These are phyloP conservation scores for Alnus glutinosa DNA, from an alignment of 306 rosid species.

Conservation along the genomic window DNA sequence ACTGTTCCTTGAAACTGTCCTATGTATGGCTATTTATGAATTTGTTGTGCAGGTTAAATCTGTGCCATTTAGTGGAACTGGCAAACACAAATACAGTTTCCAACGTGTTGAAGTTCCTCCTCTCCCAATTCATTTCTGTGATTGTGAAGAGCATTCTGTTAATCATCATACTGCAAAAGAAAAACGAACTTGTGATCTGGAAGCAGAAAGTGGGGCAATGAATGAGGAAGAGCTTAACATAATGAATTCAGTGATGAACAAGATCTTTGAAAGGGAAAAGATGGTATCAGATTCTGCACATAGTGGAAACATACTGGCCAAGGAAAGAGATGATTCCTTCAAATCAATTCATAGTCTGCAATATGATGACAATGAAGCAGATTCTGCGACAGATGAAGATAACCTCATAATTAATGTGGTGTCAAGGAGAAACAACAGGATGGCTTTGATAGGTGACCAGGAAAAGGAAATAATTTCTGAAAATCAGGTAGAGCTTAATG, in stretches of 20 bases:
- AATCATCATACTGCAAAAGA: slow-evolving; percentile 32
- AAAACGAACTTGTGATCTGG: slow-evolving; percentile 23
- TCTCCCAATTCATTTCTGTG: slow-evolving; percentile 82
- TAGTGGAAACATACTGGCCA: slow-evolving; percentile 21
- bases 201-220: slow-evolving; percentile 48
- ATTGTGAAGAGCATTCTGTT: slow-evolving; percentile 81
- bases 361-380: slow-evolving; percentile 43
- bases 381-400: slow-evolving; percentile 58
- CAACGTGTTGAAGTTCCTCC: slow-evolving; percentile 68
- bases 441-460: slow-evolving; percentile 22
- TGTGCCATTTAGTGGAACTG: slow-evolving; percentile 83
- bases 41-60: slow-evolving; percentile 64
- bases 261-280: slow-evolving; percentile 54
- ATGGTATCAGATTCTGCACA: slow-evolving; percentile 19
- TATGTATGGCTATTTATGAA: slow-evolving; percentile 5
- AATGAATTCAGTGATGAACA: slow-evolving; percentile 76
- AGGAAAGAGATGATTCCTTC: slow-evolving; percentile 16
- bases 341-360: slow-evolving; percentile 28
- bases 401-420: slow-evolving; percentile 65
- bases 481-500: slow-evolving; percentile 38
- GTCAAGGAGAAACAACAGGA: slow-evolving; percentile 31
- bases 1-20: not conserved
- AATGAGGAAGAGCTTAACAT: slow-evolving; percentile 61
- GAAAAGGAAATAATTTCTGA: slow-evolving; percentile 46
- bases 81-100: slow-evolving; percentile 93